Evolutionary conservation across 2,329 filamentous ascomycete genomes (phyloP).

Genomic region (Apiospora malaysiana): DNA sequence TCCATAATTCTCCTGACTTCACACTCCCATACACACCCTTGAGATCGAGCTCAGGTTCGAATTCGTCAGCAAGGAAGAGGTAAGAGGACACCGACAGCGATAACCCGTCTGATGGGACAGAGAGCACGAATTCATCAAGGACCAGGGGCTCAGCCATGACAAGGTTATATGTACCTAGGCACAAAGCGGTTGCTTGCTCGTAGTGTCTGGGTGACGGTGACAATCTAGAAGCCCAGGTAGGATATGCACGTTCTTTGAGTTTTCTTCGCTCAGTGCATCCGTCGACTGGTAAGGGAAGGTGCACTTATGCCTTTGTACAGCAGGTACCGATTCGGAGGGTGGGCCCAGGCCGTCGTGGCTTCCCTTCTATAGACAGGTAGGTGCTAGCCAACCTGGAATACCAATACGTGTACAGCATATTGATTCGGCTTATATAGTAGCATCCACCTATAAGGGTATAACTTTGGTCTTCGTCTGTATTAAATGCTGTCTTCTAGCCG

Average conservation of each 20-base stretch:
- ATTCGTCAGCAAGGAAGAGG: conserved; percentile 20
- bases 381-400: background rate
- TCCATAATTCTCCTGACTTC: conserved; percentile 18
- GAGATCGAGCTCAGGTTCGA: conserved; percentile 1
- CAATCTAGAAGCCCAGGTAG: too few species aligned
- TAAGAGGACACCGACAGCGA: conserved; percentile 21
- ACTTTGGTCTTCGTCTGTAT: background rate
- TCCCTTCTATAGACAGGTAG: background rate
- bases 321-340: background rate
- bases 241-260: too few species aligned
- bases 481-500: background rate
- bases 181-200: too few species aligned
- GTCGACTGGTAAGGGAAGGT: background rate
- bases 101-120: conserved; percentile 5
- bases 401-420: background rate
- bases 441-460: background rate
- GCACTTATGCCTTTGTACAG: background rate
- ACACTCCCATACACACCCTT: conserved; percentile 10
- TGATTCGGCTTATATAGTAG: background rate
- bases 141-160: conserved; percentile 22
- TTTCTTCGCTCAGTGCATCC: background rate
- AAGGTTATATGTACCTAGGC: background rate
- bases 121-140: conserved; percentile 20
- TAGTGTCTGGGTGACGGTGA: background rate
- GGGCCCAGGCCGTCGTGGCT: background rate